Percentiles rank a stretch among this genome's conserved stretches.
Conservation (phyloP, 441 rosid genomes). For the Corymbia calophylla region DNA sequence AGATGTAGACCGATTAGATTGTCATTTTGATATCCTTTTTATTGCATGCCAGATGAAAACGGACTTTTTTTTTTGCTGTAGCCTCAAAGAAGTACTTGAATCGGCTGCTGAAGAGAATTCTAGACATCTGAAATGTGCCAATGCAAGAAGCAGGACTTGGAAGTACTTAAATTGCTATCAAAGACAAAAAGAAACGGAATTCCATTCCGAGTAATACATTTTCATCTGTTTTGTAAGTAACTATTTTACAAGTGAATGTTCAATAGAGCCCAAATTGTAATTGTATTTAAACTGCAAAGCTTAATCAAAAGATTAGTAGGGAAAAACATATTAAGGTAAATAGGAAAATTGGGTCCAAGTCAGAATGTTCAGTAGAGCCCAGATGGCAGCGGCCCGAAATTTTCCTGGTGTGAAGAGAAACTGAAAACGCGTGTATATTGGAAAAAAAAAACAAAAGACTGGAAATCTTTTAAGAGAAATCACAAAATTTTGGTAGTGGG, state of each 20-base stretch:
- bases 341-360: neutral
- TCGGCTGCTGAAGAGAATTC: neutral
- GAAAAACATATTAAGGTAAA: neutral
- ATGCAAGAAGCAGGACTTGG: neutral
- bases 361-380: neutral
- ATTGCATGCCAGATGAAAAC: no score
- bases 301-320: neutral
- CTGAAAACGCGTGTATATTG: neutral
- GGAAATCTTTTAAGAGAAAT: neutral
- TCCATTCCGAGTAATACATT: neutral
- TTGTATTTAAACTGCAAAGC: neutral
- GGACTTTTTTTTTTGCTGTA: no score
- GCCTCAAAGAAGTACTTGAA: neutral
- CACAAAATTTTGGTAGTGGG: neutral
- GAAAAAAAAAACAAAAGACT: neutral
- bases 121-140: neutral
- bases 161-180: no score
- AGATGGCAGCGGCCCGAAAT: neutral
- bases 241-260: neutral
- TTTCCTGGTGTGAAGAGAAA: neutral
- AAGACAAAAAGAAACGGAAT: no score
- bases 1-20: neutral
- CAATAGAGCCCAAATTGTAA: neutral
- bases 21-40: neutral
- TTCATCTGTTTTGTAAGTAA: neutral